Evolutionary conservation across 306 rosid species (phyloP), one percentile per base, ranked within the genome.

Genomic region (Castanospermum australe): DNA sequence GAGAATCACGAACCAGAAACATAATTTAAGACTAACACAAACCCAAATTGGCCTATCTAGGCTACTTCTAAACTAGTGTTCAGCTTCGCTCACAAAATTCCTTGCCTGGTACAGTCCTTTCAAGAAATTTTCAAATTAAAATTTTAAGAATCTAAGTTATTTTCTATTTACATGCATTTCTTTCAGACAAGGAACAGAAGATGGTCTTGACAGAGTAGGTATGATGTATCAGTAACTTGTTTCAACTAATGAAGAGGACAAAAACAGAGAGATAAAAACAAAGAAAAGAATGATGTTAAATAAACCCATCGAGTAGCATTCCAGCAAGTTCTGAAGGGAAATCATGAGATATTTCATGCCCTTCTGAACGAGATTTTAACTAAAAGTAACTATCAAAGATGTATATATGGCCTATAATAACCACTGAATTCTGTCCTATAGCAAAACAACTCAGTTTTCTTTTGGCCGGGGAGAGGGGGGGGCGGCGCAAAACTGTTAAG

Each of bases 111-210:
- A 50, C 38, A 2, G 14, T 63, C 51, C 72, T 25, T 45, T 9
- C n/a, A 18, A 28, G 41, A 54, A n/a, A 73, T 30, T 54, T 36
- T 55, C 39, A 48, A 38, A 71, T 42, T 4, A 39, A 25, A 51
- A 78, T 68, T 38, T 39, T 9, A 56, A 8, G 0, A 18, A 11
- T 4, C 14, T 25, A 21, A 54, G 12, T 44, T 10, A 66, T 50
- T 38, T 77, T 50, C 36, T 4, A 52, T 18, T 64, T 39, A 9
- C 67, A 63, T 41, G 65, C 24, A 67, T 51, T 51, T 51, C 39
- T 51, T 54, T 51, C 75, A 42, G 71, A 64, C 62, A n/a, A 55
- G 33, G 51, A 74, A 32, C 8, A 59, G 25, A 71, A 80, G 25
- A 60, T 1, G 7, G 54, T 60, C 56, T 63, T 22, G 64, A 71